A percentile compares a stretch with the other conserved stretches of the same genome.
phyloP scores from a whole-genome alignment of 2,329 filamentous ascomycete genomes.

The Aspergillus tanneri region DNA sequence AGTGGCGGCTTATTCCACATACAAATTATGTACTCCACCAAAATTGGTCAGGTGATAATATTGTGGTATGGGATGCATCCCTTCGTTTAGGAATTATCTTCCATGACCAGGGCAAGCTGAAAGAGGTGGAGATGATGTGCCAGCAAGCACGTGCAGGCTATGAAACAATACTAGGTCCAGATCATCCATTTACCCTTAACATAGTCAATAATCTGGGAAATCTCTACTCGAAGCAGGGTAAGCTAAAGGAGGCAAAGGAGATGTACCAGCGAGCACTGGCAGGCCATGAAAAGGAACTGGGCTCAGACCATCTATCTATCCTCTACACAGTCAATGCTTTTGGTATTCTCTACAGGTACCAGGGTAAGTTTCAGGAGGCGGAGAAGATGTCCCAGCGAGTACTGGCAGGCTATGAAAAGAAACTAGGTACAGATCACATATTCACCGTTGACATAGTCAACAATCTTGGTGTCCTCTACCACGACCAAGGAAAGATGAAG shows the following conservation, averaged over 20 bases:
- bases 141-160: slow-evolving; percentile 20
- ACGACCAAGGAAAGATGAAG: slow-evolving; percentile 6
- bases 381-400: slow-evolving; percentile 4
- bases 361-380: background rate
- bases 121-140: slow-evolving; percentile 24
- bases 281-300: background rate
- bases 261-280: slow-evolving; percentile 17
- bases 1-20: slow-evolving; percentile 22
- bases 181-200: slow-evolving; percentile 21
- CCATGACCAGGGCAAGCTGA: slow-evolving; percentile 21
- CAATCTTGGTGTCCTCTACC: slow-evolving; percentile 17
- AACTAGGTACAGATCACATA: background rate
- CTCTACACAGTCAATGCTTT: slow-evolving; percentile 11
- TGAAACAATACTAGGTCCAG: slow-evolving; percentile 17
- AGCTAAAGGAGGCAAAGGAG: background rate
- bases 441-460: slow-evolving; percentile 19
- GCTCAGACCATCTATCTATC: slow-evolving; percentile 12
- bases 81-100: slow-evolving; percentile 20
- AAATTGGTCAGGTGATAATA: background rate
- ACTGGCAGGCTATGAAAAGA: background rate
- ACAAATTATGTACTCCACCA: slow-evolving; percentile 12
- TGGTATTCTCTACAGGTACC: slow-evolving; percentile 11
- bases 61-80: slow-evolving; percentile 11
- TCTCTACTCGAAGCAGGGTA: slow-evolving; percentile 15
- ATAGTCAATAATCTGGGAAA: slow-evolving; percentile 16